Evolutionary conservation across 1,284 basidiomycete species (phyloP).

Genomic region (Vanrija humicola): DNA sequence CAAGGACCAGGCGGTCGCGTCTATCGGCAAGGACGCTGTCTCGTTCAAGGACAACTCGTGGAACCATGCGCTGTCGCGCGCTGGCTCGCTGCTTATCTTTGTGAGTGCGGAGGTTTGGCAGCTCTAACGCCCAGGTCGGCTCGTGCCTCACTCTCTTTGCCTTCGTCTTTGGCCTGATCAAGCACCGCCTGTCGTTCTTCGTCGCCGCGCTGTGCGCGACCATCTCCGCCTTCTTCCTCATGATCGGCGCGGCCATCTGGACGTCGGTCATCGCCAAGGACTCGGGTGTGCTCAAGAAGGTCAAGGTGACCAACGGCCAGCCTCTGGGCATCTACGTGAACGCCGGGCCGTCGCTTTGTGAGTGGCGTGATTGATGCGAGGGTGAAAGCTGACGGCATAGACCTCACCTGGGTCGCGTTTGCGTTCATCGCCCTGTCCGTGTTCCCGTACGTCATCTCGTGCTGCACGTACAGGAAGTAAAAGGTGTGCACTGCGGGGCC

Average conservation of each 20-base stretch:
- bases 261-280: constrained; percentile 45
- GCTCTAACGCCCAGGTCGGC: constrained; percentile 27
- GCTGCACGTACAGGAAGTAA: constrained; percentile 42
- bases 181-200: constrained; percentile 41
- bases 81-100: constrained; percentile 42
- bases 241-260: constrained; percentile 47
- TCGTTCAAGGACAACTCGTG: constrained; percentile 35
- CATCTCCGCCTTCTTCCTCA: constrained; percentile 28
- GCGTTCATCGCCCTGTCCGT: constrained; percentile 41
- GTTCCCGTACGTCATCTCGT: constrained; percentile 47
- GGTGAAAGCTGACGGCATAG: too few relatives aligned
- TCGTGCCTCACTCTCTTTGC: constrained; percentile 34
- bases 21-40: constrained; percentile 16
- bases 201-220: constrained; percentile 41
- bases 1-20: constrained; percentile 7
- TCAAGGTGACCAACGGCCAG: constrained; percentile 31
- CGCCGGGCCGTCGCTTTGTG: constrained; percentile 41
- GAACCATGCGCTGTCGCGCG: constrained; percentile 33
- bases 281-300: constrained; percentile 26
- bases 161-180: constrained; percentile 43
- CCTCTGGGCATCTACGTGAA: constrained; percentile 36
- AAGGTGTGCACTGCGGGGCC: too few relatives aligned
- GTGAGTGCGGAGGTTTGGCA: constrained; percentile 22
- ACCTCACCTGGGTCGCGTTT: constrained; percentile 48
- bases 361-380: too few relatives aligned